Evolutionary conservation across 768 basidiomycete species (phyloP).

Genomic region (Nevesoporus exiguus): DNA sequence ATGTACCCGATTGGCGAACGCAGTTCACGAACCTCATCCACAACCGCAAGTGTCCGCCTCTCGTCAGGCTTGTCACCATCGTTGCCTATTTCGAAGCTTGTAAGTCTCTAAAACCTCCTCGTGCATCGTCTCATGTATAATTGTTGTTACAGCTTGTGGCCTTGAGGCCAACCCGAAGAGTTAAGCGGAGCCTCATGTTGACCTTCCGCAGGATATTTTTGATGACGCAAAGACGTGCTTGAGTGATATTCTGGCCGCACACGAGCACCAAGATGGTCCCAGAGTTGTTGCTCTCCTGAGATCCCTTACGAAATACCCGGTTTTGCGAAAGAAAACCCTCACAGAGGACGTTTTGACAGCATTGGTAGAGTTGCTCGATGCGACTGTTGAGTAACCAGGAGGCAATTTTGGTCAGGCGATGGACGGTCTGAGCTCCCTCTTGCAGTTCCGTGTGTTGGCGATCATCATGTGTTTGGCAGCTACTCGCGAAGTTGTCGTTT

Average conservation of each 20-base stretch:
- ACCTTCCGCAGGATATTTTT: background rate
- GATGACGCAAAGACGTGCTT: conserved; percentile 15
- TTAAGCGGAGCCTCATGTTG: background rate
- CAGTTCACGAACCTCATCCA: conserved; percentile 12
- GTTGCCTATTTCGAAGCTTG: conserved; percentile 23
- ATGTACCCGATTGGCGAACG: conserved; percentile 11
- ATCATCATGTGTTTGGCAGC: background rate
- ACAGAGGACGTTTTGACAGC: conserved; percentile 10
- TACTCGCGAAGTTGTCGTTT: conserved; percentile 2
- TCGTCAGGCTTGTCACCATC: conserved; percentile 21
- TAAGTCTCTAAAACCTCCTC: background rate
- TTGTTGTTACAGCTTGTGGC: conserved; percentile 6
- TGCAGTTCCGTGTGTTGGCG: conserved; percentile 16
- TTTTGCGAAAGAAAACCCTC: conserved; percentile 16
- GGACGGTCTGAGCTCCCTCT: conserved; percentile 18
- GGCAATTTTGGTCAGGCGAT: conserved; percentile 20
- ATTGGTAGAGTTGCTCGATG: conserved; percentile 15
- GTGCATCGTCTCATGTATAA: background rate
- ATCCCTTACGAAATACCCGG: conserved; percentile 17
- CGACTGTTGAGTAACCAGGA: background rate
- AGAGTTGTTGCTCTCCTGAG: conserved; percentile 20
- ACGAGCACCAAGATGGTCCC: conserved; percentile 16
- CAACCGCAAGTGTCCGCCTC: conserved; percentile 7
- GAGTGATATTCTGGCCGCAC: conserved; percentile 2
- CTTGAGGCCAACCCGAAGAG: background rate